Conservation (phyloP, 176 grass and related monocot species). For the Aechmea fasciata region DNA sequence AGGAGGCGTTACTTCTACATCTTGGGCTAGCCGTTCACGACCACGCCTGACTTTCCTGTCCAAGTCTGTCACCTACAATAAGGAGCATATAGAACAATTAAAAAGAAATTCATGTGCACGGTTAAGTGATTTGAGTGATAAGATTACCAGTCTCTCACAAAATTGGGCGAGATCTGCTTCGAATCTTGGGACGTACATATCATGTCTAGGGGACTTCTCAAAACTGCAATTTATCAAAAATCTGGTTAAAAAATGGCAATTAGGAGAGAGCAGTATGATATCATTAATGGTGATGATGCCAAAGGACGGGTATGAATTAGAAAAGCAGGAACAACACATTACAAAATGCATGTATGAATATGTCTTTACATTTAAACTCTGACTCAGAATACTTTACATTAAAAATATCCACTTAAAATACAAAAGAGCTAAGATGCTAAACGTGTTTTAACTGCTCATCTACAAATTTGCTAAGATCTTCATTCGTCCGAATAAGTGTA, state of each 20-base stretch:
- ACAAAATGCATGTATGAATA: too few relatives aligned
- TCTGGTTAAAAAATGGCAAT: conserved; percentile 1
- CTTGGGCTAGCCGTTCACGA: conserved; percentile 62
- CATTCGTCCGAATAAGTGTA: too few relatives aligned
- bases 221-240: conserved; percentile 54
- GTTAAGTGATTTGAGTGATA: conserved; percentile 6
- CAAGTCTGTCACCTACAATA: conserved; percentile 66
- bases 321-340: too few relatives aligned
- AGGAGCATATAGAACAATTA: not conserved
- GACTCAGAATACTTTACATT: too few relatives aligned
- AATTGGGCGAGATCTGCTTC: conserved; percentile 82
- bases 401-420: too few relatives aligned
- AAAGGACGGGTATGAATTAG: conserved; percentile 2
- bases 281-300: conserved; percentile 1
- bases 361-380: too few relatives aligned
- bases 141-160: conserved; percentile 84
- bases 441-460: too few relatives aligned
- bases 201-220: conserved; percentile 76
- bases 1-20: conserved; percentile 42
- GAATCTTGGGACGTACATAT: conserved; percentile 51
- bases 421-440: too few relatives aligned
- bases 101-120: conserved; percentile 1
- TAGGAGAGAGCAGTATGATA: conserved; percentile 1
- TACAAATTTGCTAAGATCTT: too few relatives aligned
- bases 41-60: conserved; percentile 86